phyloP scores from a whole-genome alignment of 78 protist species.

The Dictyostelium brefeldianum region DNA sequence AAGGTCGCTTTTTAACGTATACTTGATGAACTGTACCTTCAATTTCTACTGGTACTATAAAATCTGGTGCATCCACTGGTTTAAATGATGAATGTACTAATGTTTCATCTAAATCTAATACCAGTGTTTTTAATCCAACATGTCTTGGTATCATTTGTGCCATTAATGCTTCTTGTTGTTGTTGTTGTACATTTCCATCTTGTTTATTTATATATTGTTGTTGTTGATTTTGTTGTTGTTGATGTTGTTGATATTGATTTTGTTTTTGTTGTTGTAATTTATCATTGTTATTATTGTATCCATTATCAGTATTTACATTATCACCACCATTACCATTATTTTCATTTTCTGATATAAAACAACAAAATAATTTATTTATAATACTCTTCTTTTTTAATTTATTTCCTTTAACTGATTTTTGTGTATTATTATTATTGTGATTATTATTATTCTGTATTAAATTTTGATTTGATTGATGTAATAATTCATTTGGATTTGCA shows the following conservation, averaged over 20 bases:
- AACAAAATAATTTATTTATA: conserved; percentile 1
- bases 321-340: not conserved
- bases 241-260: not conserved
- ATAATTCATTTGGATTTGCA: not conserved
- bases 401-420: conserved; percentile 12
- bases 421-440: not conserved
- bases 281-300: not conserved
- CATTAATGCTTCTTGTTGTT: not conserved
- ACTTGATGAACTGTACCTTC: conserved; percentile 85
- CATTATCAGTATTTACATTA: not conserved
- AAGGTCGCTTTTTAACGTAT: conserved; percentile 93
- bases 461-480: conserved; percentile 7
- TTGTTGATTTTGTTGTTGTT: not conserved
- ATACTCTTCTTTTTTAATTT: conserved; percentile 1
- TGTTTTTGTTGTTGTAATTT: not conserved
- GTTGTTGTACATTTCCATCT: not conserved
- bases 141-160: conserved; percentile 22
- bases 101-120: conserved; percentile 96
- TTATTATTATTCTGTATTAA: conserved; percentile 3
- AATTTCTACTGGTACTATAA: conserved; percentile 85
- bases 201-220: conserved; percentile 9
- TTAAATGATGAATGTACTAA: conserved; percentile 94
- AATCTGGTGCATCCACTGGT: conserved; percentile 76
- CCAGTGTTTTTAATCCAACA: conserved; percentile 70
- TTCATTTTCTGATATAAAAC: not conserved